Percentiles rank a stretch among this genome's conserved stretches.
Conservation (phyloP, 441 rosid genomes). For the Gossypium laxum region DNA sequence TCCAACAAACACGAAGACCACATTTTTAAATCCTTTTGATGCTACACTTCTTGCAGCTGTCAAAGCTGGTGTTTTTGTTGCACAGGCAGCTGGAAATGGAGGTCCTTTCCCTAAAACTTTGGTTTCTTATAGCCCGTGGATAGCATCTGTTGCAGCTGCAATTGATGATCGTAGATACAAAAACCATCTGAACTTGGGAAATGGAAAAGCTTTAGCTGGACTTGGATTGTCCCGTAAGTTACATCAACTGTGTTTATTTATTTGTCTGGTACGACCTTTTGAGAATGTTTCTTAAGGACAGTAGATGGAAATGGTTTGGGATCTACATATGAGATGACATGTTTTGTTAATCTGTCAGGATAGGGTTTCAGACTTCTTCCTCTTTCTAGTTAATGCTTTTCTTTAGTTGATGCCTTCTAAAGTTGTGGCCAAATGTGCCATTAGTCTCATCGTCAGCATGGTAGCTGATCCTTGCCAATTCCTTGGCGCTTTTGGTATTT, state of each 20-base stretch:
- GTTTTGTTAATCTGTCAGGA: background rate
- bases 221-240: constrained; percentile 77
- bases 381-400: constrained; percentile 1
- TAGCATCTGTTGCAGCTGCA: constrained; percentile 90
- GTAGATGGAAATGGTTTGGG: background rate
- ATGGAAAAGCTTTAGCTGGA: constrained; percentile 77
- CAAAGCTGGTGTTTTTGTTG: constrained; percentile 94
- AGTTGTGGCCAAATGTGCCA: constrained; percentile 1
- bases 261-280: background rate
- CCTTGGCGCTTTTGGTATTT: background rate
- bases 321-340: background rate
- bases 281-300: background rate
- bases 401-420: background rate
- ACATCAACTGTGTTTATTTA: background rate
- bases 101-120: constrained; percentile 93
- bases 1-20: constrained; percentile 71
- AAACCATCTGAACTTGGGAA: constrained; percentile 77
- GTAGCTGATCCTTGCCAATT: background rate
- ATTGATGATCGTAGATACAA: constrained; percentile 92
- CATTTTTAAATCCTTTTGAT: constrained; percentile 88
- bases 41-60: constrained; percentile 92
- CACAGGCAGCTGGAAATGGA: constrained; percentile 95
- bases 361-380: background rate
- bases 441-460: too few species aligned
- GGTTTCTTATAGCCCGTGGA: constrained; percentile 97